Evolutionary conservation across 148 eudicot genomes (phyloP), one percentile per base, ranked within the genome.

Genomic region (Vaccinium corymbosum): DNA sequence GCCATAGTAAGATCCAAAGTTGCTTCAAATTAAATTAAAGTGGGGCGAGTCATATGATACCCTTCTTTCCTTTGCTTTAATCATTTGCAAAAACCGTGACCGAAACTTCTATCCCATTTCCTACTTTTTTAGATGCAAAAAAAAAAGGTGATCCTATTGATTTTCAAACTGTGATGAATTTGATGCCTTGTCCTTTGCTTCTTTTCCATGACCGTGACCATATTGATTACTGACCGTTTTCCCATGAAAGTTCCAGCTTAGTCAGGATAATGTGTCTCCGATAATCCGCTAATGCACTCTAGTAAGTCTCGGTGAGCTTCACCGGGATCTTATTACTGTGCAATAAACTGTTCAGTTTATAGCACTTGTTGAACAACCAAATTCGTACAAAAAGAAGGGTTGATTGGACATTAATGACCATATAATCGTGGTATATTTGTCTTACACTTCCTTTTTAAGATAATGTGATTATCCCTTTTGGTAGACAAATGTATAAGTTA

Each of bases 31-130:
- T 79, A 68, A 79, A 55, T 55, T 53, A 17, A 79, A 79, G 68
- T 48, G 55, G 3, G 66, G 46, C 42, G 82, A 61, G 32, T 61
- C 82, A 59, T 61, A 68, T 80, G 82, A 80, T 52, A 61, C 51
- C 72, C 59, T 12, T 27, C 9, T 80, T 50, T 9, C 38, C 25
- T 52, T 78, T 61, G 13, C 35, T 25, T 68, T 27, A 68, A 25
- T 27, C 35, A 38, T 80, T 59, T 80, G 82, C 38, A 38, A 10
- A 10, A 59, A 17, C 71, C 52, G 82, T 80, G 82, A 80, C 32
- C 82, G 11, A 80, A 42, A 11, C 61, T 22, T 20, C 52, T 61
- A 20, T 61, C 82, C 29, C 35, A 61, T 80, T 42, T 59, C 82
- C 82, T 3, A 80, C 29, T 35, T 72, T 72, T 32, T 53, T 80